phyloP scores from a whole-genome alignment of 176 grass and related monocot species.

The Triticum urartu region DNA sequence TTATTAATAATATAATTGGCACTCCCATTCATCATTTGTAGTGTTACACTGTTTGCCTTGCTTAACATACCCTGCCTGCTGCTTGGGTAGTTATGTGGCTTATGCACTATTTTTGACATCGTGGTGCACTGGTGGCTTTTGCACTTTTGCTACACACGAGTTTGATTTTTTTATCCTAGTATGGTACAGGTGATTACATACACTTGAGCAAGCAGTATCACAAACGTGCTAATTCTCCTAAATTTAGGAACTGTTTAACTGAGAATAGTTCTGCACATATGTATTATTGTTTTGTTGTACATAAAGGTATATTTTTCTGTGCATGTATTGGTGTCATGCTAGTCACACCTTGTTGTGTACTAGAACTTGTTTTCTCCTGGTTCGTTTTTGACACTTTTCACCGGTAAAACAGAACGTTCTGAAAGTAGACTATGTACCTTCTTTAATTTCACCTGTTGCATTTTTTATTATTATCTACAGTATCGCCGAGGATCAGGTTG shows the following conservation, averaged over 20 bases:
- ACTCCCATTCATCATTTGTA: conserved; percentile 1
- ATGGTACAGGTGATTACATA: background rate
- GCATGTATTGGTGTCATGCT: conserved; percentile 10
- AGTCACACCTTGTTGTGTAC: background rate
- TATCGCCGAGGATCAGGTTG: conserved; percentile 90
- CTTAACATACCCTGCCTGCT: background rate
- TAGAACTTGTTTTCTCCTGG: conserved; percentile 19
- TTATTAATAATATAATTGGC: background rate
- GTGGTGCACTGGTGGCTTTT: background rate
- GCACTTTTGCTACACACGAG: background rate
- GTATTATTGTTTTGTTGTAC: conserved; percentile 14
- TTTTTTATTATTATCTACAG: conserved; percentile 48
- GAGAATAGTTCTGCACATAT: conserved; percentile 13
- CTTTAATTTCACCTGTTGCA: conserved; percentile 13
- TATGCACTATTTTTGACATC: conserved; percentile 1
- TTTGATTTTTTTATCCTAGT: conserved; percentile 2
- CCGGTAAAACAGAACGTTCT: conserved; percentile 7
- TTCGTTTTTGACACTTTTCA: conserved; percentile 15
- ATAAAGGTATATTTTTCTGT: conserved; percentile 19
- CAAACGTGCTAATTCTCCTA: conserved; percentile 1
- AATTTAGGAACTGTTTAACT: background rate
- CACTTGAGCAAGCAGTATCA: conserved; percentile 19
- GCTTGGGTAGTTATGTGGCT: background rate
- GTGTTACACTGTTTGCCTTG: background rate
- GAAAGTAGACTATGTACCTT: conserved; percentile 2